Percentiles rank a stretch among this genome's conserved stretches.
Conservation (phyloP, 805 yeast genomes). For the Candida germanica region DNA sequence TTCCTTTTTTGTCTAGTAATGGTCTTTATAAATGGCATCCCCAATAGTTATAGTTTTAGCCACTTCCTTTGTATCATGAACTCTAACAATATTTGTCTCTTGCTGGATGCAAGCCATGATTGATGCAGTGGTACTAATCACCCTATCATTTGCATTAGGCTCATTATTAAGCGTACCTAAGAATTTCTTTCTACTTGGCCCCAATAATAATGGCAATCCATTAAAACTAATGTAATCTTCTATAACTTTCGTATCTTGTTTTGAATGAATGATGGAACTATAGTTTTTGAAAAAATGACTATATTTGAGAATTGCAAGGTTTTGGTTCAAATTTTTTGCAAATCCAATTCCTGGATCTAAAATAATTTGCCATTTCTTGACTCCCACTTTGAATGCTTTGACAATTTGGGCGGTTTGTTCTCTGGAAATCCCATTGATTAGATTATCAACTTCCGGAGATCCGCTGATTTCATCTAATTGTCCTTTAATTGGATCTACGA, state of each 20-base stretch:
- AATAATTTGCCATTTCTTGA: slow-evolving; percentile 85
- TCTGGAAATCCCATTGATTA: slow-evolving; percentile 56
- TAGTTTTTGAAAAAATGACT: slow-evolving; percentile 48
- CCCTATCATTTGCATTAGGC: slow-evolving; percentile 56
- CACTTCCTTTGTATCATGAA: slow-evolving; percentile 73
- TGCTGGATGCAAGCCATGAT: slow-evolving; percentile 70
- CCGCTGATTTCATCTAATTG: slow-evolving; percentile 14
- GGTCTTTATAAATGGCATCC: slow-evolving; percentile 61
- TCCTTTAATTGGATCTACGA: slow-evolving; percentile 24
- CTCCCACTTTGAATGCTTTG: slow-evolving; percentile 59
- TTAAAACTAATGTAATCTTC: slow-evolving; percentile 40
- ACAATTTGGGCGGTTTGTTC: slow-evolving; percentile 60
- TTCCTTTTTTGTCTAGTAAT: slow-evolving; percentile 1
- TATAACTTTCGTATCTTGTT: slow-evolving; percentile 9
- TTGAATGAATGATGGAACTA: slow-evolving; percentile 23
- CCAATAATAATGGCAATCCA: slow-evolving; percentile 68
- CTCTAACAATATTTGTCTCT: slow-evolving; percentile 78
- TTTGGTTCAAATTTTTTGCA: slow-evolving; percentile 78
- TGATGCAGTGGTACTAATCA: slow-evolving; percentile 72
- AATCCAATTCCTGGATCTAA: slow-evolving; percentile 96
- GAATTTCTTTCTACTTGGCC: slow-evolving; percentile 86
- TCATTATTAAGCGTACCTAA: slow-evolving; percentile 72
- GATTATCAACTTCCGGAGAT: slow-evolving; percentile 23
- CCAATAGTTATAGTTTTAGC: slow-evolving; percentile 50
- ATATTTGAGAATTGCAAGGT: slow-evolving; percentile 60